Evolutionary conservation across 2,329 filamentous ascomycete genomes (phyloP).

Genomic region (Aspergillus versicolor): DNA sequence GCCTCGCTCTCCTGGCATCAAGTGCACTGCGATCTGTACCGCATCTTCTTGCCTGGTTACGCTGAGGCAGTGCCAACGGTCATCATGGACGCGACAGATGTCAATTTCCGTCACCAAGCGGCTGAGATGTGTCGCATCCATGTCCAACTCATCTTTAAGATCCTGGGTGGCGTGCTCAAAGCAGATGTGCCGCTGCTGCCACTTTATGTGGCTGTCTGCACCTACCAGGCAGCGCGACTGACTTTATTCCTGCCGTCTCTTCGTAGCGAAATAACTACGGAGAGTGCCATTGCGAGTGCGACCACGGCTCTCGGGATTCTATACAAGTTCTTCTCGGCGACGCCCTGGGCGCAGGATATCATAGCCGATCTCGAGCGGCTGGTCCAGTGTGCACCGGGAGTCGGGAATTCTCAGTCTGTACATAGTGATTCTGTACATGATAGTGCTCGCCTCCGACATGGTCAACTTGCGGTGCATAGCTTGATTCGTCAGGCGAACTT

Average conservation of each 20-base stretch:
- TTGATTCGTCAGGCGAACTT: neutral
- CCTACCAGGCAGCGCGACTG: neutral
- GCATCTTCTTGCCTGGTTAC: neutral
- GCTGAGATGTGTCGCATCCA: neutral
- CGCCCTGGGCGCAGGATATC: neutral
- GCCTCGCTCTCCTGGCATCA: neutral
- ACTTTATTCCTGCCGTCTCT: neutral
- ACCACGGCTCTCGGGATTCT: neutral
- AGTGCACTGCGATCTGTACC: neutral
- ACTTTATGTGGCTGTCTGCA: neutral
- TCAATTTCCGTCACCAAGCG: neutral
- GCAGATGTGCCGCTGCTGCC: neutral
- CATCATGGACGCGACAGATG: neutral
- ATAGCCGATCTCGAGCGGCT: neutral
- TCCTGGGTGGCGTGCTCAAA: neutral
- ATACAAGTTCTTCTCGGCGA: neutral
- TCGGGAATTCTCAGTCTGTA: no score
- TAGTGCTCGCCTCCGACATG: neutral
- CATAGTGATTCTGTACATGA: no score
- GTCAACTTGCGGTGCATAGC: neutral
- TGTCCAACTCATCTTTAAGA: neutral
- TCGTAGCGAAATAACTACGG: neutral
- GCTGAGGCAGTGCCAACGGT: neutral
- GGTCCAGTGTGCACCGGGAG: no score
- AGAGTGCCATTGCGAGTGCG: neutral